These are phyloP conservation scores for Phytopythium chamaehyphon DNA, from an alignment of 352 stramenopile species.

Conservation along the genomic window DNA sequence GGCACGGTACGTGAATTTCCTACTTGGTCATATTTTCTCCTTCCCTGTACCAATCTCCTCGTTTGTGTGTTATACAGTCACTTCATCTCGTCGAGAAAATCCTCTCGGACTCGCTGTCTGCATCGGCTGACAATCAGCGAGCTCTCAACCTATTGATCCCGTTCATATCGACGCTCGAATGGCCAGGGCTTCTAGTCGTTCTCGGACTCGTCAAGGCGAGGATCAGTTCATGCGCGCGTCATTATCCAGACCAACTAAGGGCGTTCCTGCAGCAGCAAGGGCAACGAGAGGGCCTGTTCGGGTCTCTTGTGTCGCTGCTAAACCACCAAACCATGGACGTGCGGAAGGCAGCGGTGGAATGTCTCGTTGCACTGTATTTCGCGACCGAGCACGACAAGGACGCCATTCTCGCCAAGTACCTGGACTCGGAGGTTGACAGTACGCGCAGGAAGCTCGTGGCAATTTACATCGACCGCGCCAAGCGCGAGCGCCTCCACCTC, in stretches of 20 bases:
- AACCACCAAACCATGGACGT: slow-evolving; percentile 55
- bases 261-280: slow-evolving; percentile 30
- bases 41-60: slow-evolving; percentile 1
- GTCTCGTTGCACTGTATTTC: slow-evolving; percentile 64
- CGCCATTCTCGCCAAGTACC: slow-evolving; percentile 34
- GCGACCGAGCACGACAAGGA: slow-evolving; percentile 40
- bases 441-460: slow-evolving; percentile 56
- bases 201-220: slow-evolving; percentile 43
- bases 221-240: slow-evolving; percentile 31
- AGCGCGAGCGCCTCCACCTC: slow-evolving; percentile 29
- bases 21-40: neutral
- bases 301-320: slow-evolving; percentile 28
- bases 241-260: slow-evolving; percentile 5
- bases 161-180: slow-evolving; percentile 28
- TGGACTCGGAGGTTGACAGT: slow-evolving; percentile 41
- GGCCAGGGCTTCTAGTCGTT: slow-evolving; percentile 43
- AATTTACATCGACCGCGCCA: slow-evolving; percentile 75
- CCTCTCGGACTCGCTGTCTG: slow-evolving; percentile 32
- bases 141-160: slow-evolving; percentile 37
- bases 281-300: slow-evolving; percentile 28
- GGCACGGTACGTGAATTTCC: slow-evolving; percentile 30
- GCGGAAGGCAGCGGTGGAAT: slow-evolving; percentile 63
- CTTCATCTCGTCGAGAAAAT: slow-evolving; percentile 53
- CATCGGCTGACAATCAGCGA: slow-evolving; percentile 21
- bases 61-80: slow-evolving; percentile 17